Evolutionary conservation across 2,329 filamentous ascomycete species (phyloP).

Genomic region (Exophiala calicioides): DNA sequence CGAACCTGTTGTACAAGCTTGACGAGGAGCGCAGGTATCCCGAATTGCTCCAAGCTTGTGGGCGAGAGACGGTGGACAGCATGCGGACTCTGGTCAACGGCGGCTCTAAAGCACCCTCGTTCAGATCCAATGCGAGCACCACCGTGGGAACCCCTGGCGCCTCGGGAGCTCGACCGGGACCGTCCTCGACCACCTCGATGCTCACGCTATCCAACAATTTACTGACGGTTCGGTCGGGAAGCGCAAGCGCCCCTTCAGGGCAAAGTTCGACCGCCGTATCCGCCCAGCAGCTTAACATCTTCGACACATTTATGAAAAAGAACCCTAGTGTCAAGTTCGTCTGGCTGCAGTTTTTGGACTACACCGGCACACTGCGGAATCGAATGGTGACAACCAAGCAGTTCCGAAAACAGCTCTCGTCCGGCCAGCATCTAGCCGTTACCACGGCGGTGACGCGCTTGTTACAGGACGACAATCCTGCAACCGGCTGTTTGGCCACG

Average conservation of each 20-base stretch:
- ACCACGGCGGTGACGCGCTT: conserved; percentile 66
- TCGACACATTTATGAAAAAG: conserved; percentile 52
- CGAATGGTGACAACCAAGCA: conserved; percentile 67
- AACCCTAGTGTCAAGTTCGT: conserved; percentile 63
- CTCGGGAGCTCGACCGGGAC: conserved; percentile 11
- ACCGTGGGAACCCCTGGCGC: conserved; percentile 15
- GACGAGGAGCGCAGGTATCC: conserved; percentile 39
- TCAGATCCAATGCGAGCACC: conserved; percentile 25
- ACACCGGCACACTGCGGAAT: conserved; percentile 67
- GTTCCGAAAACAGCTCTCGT: conserved; percentile 51
- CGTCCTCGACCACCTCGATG: conserved; percentile 10
- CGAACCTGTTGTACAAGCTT: conserved; percentile 73
- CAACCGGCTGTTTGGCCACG: conserved; percentile 56
- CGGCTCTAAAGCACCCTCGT: conserved; percentile 25
- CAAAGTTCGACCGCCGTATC: conserved; percentile 13
- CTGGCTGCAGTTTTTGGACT: conserved; percentile 75
- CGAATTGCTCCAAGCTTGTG: conserved; percentile 30
- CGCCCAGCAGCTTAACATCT: conserved; percentile 27
- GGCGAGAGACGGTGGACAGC: conserved; percentile 24
- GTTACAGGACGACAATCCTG: conserved; percentile 65
- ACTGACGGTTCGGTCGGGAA: conserved; percentile 10
- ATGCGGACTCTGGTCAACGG: conserved; percentile 30
- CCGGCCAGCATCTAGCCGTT: conserved; percentile 59
- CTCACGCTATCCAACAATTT: conserved; percentile 6
- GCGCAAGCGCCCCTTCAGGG: conserved; percentile 15